These are phyloP conservation scores for Colletotrichum sp. DNA, from an alignment of 2,329 filamentous ascomycete species.

Conservation along the genomic window DNA sequence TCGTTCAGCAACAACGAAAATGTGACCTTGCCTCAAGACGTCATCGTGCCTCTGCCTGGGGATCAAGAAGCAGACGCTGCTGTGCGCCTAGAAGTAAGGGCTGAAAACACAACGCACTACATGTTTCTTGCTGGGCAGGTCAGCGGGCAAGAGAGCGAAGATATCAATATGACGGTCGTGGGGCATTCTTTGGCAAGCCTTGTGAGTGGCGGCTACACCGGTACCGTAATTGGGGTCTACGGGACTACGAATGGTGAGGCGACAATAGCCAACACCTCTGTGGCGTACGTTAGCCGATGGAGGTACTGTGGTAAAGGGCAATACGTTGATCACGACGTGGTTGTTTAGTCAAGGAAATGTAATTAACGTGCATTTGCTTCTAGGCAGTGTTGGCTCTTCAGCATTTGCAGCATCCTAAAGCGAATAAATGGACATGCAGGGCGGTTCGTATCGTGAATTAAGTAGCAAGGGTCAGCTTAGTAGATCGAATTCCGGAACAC, in stretches of 20 bases:
- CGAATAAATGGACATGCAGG: too few species aligned
- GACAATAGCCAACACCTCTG: neutral
- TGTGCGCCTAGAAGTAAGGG: neutral
- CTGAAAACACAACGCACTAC: neutral
- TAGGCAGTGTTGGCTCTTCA: neutral
- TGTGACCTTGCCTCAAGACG: neutral
- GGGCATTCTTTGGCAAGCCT: neutral
- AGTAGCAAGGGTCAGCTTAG: neutral
- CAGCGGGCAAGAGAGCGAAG: rapidly evolving
- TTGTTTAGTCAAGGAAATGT: neutral
- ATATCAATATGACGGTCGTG: neutral
- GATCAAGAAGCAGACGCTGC: neutral
- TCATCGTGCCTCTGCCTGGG: neutral
- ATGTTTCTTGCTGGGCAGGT: neutral
- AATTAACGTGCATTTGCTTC: neutral
- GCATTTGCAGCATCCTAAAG: too few species aligned
- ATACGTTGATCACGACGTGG: neutral
- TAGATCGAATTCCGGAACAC: neutral
- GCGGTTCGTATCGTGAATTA: neutral
- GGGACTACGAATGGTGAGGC: neutral
- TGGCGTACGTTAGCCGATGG: neutral
- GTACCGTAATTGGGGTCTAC: neutral
- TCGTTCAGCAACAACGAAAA: neutral
- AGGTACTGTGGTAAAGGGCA: neutral
- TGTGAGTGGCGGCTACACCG: neutral